Evolutionary conservation across 176 grass and related monocot genomes (phyloP).

Genomic region (Rhynchospora tenuis): DNA sequence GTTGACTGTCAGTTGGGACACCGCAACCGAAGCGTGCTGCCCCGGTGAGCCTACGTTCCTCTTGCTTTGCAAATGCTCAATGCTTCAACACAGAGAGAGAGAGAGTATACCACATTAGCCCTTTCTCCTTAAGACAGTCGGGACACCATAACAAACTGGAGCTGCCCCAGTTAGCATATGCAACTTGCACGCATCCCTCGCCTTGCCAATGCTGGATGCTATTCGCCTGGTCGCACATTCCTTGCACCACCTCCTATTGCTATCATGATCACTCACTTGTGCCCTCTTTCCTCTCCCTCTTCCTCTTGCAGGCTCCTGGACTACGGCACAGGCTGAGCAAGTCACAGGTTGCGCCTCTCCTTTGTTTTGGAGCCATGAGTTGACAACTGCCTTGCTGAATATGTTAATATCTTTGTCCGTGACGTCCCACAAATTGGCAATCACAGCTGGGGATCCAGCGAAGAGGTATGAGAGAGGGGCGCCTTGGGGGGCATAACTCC

Average conservation of each 20-base stretch:
- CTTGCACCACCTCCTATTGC: slow-evolving; percentile 21
- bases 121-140: slow-evolving; percentile 57
- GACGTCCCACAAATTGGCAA: slow-evolving; percentile 89
- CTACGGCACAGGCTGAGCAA: slow-evolving; percentile 31
- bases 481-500: slow-evolving; percentile 68
- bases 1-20: slow-evolving; percentile 36
- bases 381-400: slow-evolving; percentile 66
- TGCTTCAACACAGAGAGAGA: slow-evolving; percentile 7
- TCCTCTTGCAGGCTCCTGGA: slow-evolving; percentile 31
- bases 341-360: background rate
- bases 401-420: slow-evolving; percentile 71
- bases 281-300: slow-evolving; percentile 45
- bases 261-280: slow-evolving; percentile 15
- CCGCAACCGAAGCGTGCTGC: slow-evolving; percentile 75
- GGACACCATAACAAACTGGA: slow-evolving; percentile 92
- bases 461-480: slow-evolving; percentile 72
- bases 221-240: slow-evolving; percentile 41
- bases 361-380: slow-evolving; percentile 67
- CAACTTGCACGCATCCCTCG: slow-evolving; percentile 61
- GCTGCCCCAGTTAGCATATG: slow-evolving; percentile 58
- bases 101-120: background rate
- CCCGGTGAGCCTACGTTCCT: slow-evolving; percentile 49
- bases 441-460: slow-evolving; percentile 60
- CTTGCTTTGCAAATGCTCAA: slow-evolving; percentile 51
- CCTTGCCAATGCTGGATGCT: slow-evolving; percentile 56